phyloP scores from a whole-genome alignment of 1,284 basidiomycete genomes.

The Cystobasidium slooffiae region DNA sequence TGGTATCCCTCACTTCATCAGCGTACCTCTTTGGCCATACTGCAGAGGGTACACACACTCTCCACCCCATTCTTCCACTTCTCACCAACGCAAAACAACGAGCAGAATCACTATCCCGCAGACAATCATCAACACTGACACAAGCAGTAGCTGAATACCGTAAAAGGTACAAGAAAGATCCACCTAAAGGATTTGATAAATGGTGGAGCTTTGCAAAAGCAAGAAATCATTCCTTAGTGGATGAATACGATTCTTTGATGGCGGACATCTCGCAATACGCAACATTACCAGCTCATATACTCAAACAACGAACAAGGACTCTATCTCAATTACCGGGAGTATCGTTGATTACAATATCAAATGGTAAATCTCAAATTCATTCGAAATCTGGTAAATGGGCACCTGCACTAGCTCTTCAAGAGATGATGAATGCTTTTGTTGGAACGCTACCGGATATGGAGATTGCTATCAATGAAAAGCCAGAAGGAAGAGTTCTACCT shows the following conservation, averaged over 20 bases:
- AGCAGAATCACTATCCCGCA: constrained; percentile 44
- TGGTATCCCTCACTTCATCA: constrained; percentile 27
- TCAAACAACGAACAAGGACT: constrained; percentile 72
- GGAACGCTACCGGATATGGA: constrained; percentile 83
- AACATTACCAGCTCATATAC: constrained; percentile 70
- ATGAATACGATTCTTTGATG: constrained; percentile 86
- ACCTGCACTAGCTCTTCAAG: constrained; percentile 74
- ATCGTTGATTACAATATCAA: constrained; percentile 50
- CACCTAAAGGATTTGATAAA: constrained; percentile 82
- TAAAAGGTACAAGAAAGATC: constrained; percentile 72
- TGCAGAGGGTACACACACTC: constrained; percentile 41
- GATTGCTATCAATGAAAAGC: constrained; percentile 85
- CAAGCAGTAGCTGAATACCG: constrained; percentile 78
- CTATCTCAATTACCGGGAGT: constrained; percentile 52
- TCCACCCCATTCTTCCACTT: constrained; percentile 53
- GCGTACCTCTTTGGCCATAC: constrained; percentile 44
- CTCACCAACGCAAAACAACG: constrained; percentile 40
- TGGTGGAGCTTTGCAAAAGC: constrained; percentile 84
- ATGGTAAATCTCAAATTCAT: constrained; percentile 62
- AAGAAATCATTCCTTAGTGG: constrained; percentile 76
- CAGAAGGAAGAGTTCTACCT: constrained; percentile 92
- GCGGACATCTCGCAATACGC: constrained; percentile 82
- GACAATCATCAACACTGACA: constrained; percentile 50
- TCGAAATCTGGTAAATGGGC: constrained; percentile 60
- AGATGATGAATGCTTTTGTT: constrained; percentile 62